A percentile compares a stretch with the other conserved stretches of the same genome.
These are phyloP conservation scores for Sordariomycetes sp. DNA, from an alignment of 2,329 filamentous ascomycete genomes.

Conservation along the genomic window DNA sequence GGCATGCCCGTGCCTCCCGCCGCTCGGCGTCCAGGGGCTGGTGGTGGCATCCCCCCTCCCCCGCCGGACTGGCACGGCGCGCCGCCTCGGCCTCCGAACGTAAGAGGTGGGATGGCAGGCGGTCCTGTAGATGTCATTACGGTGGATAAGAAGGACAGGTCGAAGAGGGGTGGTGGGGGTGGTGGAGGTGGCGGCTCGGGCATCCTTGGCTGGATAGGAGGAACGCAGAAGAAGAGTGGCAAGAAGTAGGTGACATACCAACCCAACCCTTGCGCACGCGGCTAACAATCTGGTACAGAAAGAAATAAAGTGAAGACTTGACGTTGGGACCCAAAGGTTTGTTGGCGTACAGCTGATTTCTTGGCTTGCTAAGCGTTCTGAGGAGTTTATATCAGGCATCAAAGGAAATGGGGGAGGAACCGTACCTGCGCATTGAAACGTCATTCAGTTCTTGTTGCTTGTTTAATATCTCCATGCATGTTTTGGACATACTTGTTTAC, in stretches of 20 bases:
- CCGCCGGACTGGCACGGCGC: background rate
- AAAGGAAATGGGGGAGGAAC: background rate
- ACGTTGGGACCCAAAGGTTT: background rate
- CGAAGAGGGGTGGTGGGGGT: slow-evolving; percentile 13
- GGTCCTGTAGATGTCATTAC: background rate
- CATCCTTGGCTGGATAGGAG: slow-evolving; percentile 4
- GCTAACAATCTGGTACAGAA: background rate
- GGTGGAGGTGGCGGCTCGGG: background rate
- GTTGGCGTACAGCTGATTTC: slow-evolving; percentile 2
- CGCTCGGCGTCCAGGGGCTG: background rate
- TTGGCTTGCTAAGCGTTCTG: slow-evolving; percentile 8
- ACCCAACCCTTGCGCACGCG: background rate
- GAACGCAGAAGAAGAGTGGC: slow-evolving; percentile 15
- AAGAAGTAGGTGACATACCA: slow-evolving; percentile 16
- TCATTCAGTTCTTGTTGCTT: slow-evolving; percentile 6
- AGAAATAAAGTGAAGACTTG: background rate
- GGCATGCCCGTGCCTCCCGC: background rate
- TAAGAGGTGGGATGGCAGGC: background rate
- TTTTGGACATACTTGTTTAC: slow-evolving; percentile 9
- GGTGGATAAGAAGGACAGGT: slow-evolving; percentile 8
- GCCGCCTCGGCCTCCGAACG: background rate
- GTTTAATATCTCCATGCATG: slow-evolving; percentile 10
- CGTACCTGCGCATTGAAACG: background rate
- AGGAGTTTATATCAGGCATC: background rate
- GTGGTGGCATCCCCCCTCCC: background rate